Evolutionary conservation across 352 stramenopile genomes (phyloP).

Genomic region (Pythium monospermum): DNA sequence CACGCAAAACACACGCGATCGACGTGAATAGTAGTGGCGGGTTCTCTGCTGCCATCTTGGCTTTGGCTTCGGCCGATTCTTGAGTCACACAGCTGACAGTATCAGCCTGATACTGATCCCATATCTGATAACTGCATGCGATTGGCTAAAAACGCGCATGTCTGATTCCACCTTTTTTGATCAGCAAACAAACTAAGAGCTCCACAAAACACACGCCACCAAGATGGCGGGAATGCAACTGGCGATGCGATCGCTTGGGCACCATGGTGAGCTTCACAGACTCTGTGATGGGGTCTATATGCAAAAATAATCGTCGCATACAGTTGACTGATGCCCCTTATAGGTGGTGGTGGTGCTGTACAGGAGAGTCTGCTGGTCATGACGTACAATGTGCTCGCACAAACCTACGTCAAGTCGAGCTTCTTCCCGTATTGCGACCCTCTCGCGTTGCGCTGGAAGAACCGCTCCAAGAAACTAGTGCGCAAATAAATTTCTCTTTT

Average conservation of each 20-base stretch:
- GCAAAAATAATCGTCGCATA: not conserved
- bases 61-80: no score
- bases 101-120: no score
- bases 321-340: not conserved
- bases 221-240: constrained; percentile 6
- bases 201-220: no score
- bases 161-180: no score
- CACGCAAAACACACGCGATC: not conserved
- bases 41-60: no score
- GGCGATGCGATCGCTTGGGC: constrained; percentile 17
- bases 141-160: no score
- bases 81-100: no score
- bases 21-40: no score
- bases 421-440: constrained; percentile 80
- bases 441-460: constrained; percentile 64
- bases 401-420: constrained; percentile 72
- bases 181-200: no score
- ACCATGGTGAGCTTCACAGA: constrained; percentile 3
- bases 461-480: constrained; percentile 58
- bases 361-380: constrained; percentile 50
- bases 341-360: not conserved
- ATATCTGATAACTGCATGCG: no score
- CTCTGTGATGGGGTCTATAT: not conserved
- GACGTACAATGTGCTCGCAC: constrained; percentile 85
- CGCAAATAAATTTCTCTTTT: not conserved